Evolutionary conservation across 257 asterid genomes (phyloP).

Genomic region (Osmanthus fragrans): DNA sequence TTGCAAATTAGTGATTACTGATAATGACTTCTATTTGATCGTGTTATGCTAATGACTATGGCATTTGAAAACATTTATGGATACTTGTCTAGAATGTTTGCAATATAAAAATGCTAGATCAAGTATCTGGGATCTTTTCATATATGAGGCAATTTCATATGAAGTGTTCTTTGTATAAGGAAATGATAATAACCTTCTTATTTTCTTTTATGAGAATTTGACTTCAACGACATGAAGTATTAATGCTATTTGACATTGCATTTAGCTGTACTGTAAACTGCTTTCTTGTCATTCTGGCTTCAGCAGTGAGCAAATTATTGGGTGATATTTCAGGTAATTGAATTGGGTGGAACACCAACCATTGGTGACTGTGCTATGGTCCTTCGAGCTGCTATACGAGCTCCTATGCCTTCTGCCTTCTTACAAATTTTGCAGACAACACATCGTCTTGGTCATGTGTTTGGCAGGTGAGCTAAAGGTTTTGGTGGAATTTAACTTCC

Average conservation of each 20-base stretch:
- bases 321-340: slow-evolving; percentile 68
- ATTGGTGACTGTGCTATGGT: slow-evolving; percentile 94
- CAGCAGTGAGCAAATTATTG: slow-evolving; percentile 16
- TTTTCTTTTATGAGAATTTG: neutral
- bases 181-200: neutral
- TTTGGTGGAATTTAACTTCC: neutral
- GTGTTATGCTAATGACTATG: neutral
- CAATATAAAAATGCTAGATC: neutral
- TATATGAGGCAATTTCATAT: neutral
- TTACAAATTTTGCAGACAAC: slow-evolving; percentile 89
- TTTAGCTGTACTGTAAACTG: neutral
- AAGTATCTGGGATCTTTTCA: neutral
- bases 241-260: neutral
- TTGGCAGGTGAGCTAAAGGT: slow-evolving; percentile 66
- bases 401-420: slow-evolving; percentile 93
- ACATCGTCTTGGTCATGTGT: slow-evolving; percentile 73
- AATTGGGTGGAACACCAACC: slow-evolving; percentile 92
- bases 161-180: neutral
- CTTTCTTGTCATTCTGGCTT: slow-evolving; percentile 15
- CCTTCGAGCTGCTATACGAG: slow-evolving; percentile 94
- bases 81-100: neutral
- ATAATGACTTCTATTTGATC: neutral
- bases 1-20: neutral
- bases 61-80: neutral
- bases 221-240: neutral